Base-by-base conservation (phyloP, 2,329 filamentous ascomycete species). In the Elsinoe batatas region DNA sequence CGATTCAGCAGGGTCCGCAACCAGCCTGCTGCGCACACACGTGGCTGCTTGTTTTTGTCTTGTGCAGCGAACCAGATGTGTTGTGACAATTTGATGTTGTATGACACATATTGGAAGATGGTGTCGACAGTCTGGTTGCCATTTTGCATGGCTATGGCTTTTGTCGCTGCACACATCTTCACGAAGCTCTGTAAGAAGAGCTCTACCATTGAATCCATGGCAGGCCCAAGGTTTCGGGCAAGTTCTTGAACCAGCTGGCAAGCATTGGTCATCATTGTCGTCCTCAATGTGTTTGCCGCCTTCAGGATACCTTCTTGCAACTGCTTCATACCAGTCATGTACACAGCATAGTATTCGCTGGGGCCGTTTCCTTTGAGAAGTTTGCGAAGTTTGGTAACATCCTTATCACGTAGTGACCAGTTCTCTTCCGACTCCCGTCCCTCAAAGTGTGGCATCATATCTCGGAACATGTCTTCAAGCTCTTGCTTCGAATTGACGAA, bases 31-130 rank as follows among this genome's bases (percentile, higher is more conserved):
- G 84, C 85, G 69, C 85, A 95, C 1, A 81, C 81, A 59, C 93
- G 83, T 13, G 91, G 85, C 65, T 93, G 87, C 2, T 91, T 85
- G 65, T 96, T 97, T 74, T 96, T 97, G 73, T 98, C 91, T 67
- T 94, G 86, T 59, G 81, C 86, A 20, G 91, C 91, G 54, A 75
- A 74, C 75, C 83, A 87, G 47, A 97, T 76, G 64, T 97, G 91
- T 68, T 95, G 87, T 76, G 96, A 79, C 59, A 96, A 78, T 26
- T 90, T 85, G 58, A 78, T 75, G 59, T 79, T 91, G 71, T 91
- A 97, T 0, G 90, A 85, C 30, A 86, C 85, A 62, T 85, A 84
- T 59, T 82, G 80, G 60, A 97, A 80, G 53, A 98, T 84, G 17
- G 78, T 82, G 61, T 93, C 85, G n/a, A 95, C 84, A 0, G 87